Percentiles rank a stretch among this genome's conserved stretches.
Evolutionary conservation across 2,329 filamentous ascomycete genomes (phyloP).

Genomic region (Cercospora brassicicola): DNA sequence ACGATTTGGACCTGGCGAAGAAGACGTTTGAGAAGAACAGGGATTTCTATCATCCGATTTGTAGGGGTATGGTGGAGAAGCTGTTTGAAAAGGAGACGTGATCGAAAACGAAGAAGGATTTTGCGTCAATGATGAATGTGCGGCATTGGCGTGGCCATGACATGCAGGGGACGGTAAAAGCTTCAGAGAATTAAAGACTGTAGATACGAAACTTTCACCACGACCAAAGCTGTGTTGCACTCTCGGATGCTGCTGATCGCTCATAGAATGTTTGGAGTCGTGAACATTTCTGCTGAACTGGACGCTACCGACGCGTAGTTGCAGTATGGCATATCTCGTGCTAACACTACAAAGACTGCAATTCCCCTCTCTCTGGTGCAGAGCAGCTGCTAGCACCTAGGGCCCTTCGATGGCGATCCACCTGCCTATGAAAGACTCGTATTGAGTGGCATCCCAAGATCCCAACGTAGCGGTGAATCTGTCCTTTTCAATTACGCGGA

Average conservation of each 20-base stretch:
- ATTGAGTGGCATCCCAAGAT: too few species aligned
- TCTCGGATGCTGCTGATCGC: too few species aligned
- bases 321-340: too few species aligned
- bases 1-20: conserved; percentile 72
- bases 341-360: too few species aligned
- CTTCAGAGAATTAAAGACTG: neutral
- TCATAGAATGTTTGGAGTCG: too few species aligned
- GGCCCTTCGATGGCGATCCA: neutral
- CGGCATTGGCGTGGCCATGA: neutral
- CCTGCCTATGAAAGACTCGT: too few species aligned
- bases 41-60: conserved; percentile 96
- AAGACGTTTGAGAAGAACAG: conserved; percentile 82
- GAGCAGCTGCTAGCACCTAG: neutral
- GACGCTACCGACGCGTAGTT: too few species aligned
- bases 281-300: too few species aligned
- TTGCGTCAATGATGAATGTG: neutral
- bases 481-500: neutral
- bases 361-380: too few species aligned
- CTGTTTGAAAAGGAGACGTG: conserved; percentile 33
- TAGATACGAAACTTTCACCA: too few species aligned
- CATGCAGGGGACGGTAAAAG: neutral
- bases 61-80: conserved; percentile 81
- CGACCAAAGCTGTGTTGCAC: too few species aligned
- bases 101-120: neutral
- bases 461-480: neutral